Percentiles rank a stretch among this genome's conserved stretches.
Evolutionary conservation across 2,329 filamentous ascomycete genomes (phyloP).

Genomic region (Trichocomaceae sp.): DNA sequence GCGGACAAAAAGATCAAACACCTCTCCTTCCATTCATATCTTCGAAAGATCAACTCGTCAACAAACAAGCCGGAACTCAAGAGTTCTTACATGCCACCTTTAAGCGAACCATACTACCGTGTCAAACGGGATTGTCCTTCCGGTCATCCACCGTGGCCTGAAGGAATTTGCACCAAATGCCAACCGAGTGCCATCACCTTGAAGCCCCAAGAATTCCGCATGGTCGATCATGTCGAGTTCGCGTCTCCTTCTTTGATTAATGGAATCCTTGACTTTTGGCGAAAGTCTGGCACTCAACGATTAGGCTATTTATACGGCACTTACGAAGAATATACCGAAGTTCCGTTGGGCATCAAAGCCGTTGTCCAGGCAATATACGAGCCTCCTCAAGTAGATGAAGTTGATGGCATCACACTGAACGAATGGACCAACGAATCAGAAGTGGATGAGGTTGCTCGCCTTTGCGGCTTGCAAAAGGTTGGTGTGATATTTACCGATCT

Average conservation of each 20-base stretch:
- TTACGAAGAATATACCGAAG: conserved; percentile 84
- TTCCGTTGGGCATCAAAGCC: conserved; percentile 89
- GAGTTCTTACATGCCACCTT: conserved; percentile 90
- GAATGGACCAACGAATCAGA: conserved; percentile 80
- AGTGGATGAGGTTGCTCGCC: conserved; percentile 69
- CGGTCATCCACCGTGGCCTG: conserved; percentile 87
- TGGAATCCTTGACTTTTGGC: conserved; percentile 85
- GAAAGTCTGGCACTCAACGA: conserved; percentile 74
- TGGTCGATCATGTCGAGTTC: conserved; percentile 98
- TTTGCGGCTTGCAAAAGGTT: conserved; percentile 80
- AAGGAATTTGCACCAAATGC: conserved; percentile 96
- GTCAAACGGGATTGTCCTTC: conserved; percentile 85
- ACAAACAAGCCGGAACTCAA: conserved; percentile 95
- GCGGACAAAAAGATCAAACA: conserved; percentile 98
- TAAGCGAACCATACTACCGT: conserved; percentile 86
- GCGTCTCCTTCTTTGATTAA: conserved; percentile 78
- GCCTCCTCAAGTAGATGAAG: conserved; percentile 80
- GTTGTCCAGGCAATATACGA: conserved; percentile 97
- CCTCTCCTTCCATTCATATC: conserved; percentile 86
- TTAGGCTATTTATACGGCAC: conserved; percentile 86
- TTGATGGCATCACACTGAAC: conserved; percentile 77
- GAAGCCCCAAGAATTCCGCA: conserved; percentile 87
- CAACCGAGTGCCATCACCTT: conserved; percentile 95
- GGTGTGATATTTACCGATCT: conserved; percentile 95
- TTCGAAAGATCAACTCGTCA: conserved; percentile 89